These are phyloP conservation scores for Pichia cactophila DNA, from an alignment of 1,139 yeast species.

Conservation along the genomic window DNA sequence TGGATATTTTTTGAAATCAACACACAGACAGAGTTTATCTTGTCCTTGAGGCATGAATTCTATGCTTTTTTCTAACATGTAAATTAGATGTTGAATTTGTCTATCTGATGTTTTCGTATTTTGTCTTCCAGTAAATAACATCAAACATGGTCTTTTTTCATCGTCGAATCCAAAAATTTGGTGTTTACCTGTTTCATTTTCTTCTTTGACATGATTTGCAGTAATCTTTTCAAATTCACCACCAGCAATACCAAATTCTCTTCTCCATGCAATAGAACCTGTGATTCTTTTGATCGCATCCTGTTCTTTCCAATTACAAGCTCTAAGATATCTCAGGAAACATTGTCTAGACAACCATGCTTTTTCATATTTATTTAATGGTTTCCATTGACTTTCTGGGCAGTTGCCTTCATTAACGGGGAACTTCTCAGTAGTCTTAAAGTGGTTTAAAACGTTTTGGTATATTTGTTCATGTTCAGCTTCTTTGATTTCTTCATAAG, in stretches of 20 bases:
- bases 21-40: constrained; percentile 80
- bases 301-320: constrained; percentile 75
- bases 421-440: constrained; percentile 32
- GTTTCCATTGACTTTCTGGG: constrained; percentile 21
- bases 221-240: constrained; percentile 47
- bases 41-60: constrained; percentile 95
- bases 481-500: constrained; percentile 25
- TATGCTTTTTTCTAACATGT: constrained; percentile 82
- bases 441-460: constrained; percentile 47
- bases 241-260: constrained; percentile 78
- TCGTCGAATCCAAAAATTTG: constrained; percentile 81
- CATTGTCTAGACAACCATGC: constrained; percentile 92
- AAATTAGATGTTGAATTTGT: constrained; percentile 89
- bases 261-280: constrained; percentile 74
- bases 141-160: constrained; percentile 80
- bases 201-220: constrained; percentile 54
- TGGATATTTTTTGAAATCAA: constrained; percentile 73
- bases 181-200: constrained; percentile 84
- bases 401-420: constrained; percentile 36
- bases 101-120: constrained; percentile 78
- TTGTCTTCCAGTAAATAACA: constrained; percentile 82
- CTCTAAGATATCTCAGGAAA: constrained; percentile 74
- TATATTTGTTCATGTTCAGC: constrained; percentile 55
- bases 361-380: constrained; percentile 53
- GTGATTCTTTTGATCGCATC: constrained; percentile 62